Evolutionary conservation across 2,329 filamentous ascomycete genomes (phyloP).

Genomic region (Fusarium sp.): DNA sequence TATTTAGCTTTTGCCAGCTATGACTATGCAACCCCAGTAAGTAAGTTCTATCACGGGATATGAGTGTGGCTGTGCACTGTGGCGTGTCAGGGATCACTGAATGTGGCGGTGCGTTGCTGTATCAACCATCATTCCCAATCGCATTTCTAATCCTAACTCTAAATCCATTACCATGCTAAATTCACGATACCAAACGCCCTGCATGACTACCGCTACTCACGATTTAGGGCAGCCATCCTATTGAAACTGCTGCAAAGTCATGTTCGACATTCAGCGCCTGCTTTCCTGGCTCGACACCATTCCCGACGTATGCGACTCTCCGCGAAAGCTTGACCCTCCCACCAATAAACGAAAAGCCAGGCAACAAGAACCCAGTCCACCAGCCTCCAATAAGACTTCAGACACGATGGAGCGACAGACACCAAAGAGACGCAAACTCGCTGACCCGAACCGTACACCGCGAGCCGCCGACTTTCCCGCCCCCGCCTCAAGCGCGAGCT

Average conservation of each 20-base stretch:
- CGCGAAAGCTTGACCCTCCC: not conserved
- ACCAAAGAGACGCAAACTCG: not conserved
- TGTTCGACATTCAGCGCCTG: slow-evolving; percentile 4
- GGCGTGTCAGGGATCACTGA: not conserved
- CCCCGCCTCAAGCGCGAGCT: not conserved
- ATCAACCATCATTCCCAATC: not conserved
- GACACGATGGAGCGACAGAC: not conserved
- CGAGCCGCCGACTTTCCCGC: not conserved
- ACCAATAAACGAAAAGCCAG: slow-evolving; percentile 8
- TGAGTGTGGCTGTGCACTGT: not conserved
- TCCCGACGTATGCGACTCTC: slow-evolving; percentile 2
- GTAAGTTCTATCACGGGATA: not conserved
- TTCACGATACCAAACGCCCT: not conserved
- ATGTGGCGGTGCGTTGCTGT: not conserved
- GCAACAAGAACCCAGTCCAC: not conserved
- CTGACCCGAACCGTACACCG: slow-evolving; percentile 1
- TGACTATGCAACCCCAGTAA: not conserved
- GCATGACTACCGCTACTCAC: not conserved
- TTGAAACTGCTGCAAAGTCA: not conserved
- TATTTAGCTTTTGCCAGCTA: not conserved
- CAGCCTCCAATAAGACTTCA: not conserved
- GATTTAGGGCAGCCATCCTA: not conserved
- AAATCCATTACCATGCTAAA: not conserved
- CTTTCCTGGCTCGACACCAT: slow-evolving; percentile 7
- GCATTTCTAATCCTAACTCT: not conserved